Conservation (phyloP, 2,329 filamentous ascomycete species). For the Paracoccidioides brasiliensis region DNA sequence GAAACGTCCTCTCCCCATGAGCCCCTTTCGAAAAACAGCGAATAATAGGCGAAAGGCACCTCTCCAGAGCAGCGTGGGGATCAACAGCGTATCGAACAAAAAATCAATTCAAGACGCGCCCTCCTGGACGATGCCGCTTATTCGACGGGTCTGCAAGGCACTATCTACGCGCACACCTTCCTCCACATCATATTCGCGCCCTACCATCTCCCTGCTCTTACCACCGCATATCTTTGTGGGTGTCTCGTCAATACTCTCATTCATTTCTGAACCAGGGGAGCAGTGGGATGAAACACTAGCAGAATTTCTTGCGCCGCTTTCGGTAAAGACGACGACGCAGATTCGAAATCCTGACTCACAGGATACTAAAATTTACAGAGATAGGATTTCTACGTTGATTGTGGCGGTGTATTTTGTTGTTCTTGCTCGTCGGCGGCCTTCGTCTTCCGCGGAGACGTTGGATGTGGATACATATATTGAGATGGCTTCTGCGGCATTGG, state of each 20-base stretch:
- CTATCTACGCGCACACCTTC: slow-evolving; percentile 41
- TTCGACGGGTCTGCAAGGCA: slow-evolving; percentile 52
- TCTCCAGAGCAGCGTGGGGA: slow-evolving; percentile 3
- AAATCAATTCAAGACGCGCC: slow-evolving; percentile 34
- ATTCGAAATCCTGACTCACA: slow-evolving; percentile 26
- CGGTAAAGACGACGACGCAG: slow-evolving; percentile 16
- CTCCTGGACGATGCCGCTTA: slow-evolving; percentile 55
- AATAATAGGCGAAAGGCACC: not conserved
- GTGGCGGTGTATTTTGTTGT: slow-evolving; percentile 34
- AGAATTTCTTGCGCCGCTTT: slow-evolving; percentile 9
- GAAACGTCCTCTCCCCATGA: not conserved
- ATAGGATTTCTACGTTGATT: slow-evolving; percentile 25
- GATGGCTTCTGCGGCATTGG: slow-evolving; percentile 27
- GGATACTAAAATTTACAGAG: slow-evolving; percentile 31
- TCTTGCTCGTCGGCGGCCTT: slow-evolving; percentile 24
- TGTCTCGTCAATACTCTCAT: slow-evolving; percentile 46
- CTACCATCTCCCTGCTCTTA: slow-evolving; percentile 36
- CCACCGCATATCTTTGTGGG: slow-evolving; percentile 64
- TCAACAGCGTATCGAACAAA: slow-evolving; percentile 15
- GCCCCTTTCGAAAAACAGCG: slow-evolving; percentile 3
- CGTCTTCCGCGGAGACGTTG: slow-evolving; percentile 17
- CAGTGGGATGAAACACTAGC: slow-evolving; percentile 16
- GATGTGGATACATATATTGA: slow-evolving; percentile 31
- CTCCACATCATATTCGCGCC: slow-evolving; percentile 24
- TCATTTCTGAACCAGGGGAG: slow-evolving; percentile 27